Evolutionary conservation across 1,139 yeast species (phyloP).

Genomic region (Zygosaccharomyces sapae): DNA sequence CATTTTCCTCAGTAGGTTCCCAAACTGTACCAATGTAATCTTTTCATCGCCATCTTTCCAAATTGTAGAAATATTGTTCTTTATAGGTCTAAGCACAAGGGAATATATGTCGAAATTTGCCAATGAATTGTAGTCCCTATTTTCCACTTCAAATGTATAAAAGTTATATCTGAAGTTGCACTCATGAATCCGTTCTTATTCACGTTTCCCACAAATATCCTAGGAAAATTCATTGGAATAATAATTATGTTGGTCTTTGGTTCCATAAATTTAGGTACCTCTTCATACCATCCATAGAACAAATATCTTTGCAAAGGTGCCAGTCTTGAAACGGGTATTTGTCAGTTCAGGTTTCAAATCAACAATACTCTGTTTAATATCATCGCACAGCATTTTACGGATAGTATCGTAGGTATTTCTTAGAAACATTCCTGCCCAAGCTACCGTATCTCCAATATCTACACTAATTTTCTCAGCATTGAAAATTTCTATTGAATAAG

Average conservation of each 20-base stretch:
- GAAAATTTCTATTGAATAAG: constrained; percentile 19
- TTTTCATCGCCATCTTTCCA: constrained; percentile 17
- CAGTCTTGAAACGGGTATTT: constrained; percentile 13
- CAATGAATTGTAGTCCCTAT: constrained; percentile 4
- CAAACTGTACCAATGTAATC: constrained; percentile 12
- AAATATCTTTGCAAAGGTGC: constrained; percentile 18
- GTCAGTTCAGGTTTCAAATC: constrained; percentile 15
- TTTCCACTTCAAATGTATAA: constrained; percentile 15
- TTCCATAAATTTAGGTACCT: constrained; percentile 12
- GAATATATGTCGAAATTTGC: constrained; percentile 8
- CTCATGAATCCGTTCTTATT: constrained; percentile 17
- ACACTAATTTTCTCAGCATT: constrained; percentile 10
- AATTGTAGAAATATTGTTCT: constrained; percentile 16
- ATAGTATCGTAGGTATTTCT: constrained; percentile 11
- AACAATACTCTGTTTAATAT: constrained; percentile 15
- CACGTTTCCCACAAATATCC: constrained; percentile 12
- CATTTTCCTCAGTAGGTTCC: neutral
- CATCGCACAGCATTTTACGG: constrained; percentile 12
- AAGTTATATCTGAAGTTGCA: constrained; percentile 16
- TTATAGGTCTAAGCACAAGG: constrained; percentile 11
- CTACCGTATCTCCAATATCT: neutral
- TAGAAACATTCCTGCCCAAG: neutral
- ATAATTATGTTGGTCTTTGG: constrained; percentile 18
- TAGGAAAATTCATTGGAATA: constrained; percentile 23
- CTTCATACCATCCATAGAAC: constrained; percentile 13